These are phyloP conservation scores for Colletotrichum sp. DNA, from an alignment of 2,329 filamentous ascomycete genomes.

Conservation along the genomic window DNA sequence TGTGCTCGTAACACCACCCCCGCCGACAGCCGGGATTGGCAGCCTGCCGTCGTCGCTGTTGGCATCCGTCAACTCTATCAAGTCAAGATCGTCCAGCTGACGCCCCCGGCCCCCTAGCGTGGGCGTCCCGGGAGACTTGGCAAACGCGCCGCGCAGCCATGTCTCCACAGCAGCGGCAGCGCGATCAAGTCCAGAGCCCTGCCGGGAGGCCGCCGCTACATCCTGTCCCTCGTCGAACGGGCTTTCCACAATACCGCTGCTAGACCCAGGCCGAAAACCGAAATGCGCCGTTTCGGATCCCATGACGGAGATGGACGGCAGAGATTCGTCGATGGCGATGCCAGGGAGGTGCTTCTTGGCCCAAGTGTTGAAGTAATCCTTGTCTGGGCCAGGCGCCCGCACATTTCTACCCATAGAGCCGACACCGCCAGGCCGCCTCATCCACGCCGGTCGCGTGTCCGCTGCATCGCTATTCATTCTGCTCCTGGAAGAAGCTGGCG, in stretches of 20 bases:
- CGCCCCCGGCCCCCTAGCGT: conserved; percentile 39
- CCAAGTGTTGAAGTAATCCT: conserved; percentile 84
- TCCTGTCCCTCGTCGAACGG: conserved; percentile 54
- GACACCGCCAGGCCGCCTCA: conserved; percentile 86
- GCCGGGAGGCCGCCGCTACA: conserved; percentile 43
- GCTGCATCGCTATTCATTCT: conserved; percentile 41
- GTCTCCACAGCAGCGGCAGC: conserved; percentile 87
- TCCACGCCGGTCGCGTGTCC: conserved; percentile 60
- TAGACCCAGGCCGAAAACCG: conserved; percentile 50
- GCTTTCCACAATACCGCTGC: conserved; percentile 54
- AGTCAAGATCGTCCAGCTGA: conserved; percentile 58
- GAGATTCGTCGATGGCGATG: conserved; percentile 69
- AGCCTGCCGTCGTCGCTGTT: conserved; percentile 58
- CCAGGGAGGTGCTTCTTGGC: conserved; percentile 83
- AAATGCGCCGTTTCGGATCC: conserved; percentile 65
- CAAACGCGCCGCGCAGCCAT: conserved; percentile 85
- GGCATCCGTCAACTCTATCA: conserved; percentile 75
- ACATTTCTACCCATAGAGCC: conserved; percentile 78
- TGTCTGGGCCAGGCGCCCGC: conserved; percentile 78
- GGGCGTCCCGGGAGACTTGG: conserved; percentile 62
- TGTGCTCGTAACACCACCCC: conserved; percentile 19
- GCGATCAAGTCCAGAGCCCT: conserved; percentile 72
- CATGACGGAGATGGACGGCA: conserved; percentile 71
- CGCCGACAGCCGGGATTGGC: conserved; percentile 14
- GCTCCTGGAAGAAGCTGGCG: conserved; percentile 39